Base-by-base conservation (phyloP, 2,329 filamentous ascomycete genomes). In the Colletotrichum trifolii region DNA sequence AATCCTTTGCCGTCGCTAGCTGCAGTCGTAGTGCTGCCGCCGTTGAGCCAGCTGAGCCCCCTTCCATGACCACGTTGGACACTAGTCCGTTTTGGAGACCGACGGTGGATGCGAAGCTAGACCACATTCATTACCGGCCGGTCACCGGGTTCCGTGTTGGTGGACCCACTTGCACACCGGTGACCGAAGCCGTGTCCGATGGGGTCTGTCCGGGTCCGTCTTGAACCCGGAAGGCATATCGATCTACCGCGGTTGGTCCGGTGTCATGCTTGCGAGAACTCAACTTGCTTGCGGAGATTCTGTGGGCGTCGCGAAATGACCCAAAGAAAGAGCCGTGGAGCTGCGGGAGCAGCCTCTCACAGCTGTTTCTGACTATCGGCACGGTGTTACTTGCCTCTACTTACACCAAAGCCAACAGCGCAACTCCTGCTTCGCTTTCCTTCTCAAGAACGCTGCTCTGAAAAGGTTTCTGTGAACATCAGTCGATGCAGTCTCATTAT, bases 51-150 rank as follows among this genome's bases (percentile, higher is more conserved):
- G 57, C 52, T 61, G 58, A 47, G n/a, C 49, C 55, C 43, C 39
- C 61, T 59, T 34, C 54, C 33, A 9, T 35, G 5, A 40, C 12
- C 11, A 15, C 52, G 12, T 53, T 39, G 38, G 50, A 40, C 40
- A 9, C 63, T 65, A 62, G 36, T n/a, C 63, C 46, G 15, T 45
- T 65, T 65, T 25, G 49, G 63, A 25, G 17, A 65, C 63, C 58
- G 63, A 54, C 10, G 40, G 58, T 39, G 52, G 58, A 39, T 13
- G 13, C 25, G 8, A 4, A 10, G 11, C 58, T 66, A 63, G 17
- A 52, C 58, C 13, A 52, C 35, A 57, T 57, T 15, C 47, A 63
- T 66, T 42, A 66, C 63, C 63, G 63, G 52, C 40, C 49, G 13
- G 12, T 57, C 11, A 47, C 40, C 63, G 52, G 63, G 33, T 17